Evolutionary conservation across 495 filamentous ascomycete genomes (phyloP).

Genomic region (Aspergillus funiculosus): DNA sequence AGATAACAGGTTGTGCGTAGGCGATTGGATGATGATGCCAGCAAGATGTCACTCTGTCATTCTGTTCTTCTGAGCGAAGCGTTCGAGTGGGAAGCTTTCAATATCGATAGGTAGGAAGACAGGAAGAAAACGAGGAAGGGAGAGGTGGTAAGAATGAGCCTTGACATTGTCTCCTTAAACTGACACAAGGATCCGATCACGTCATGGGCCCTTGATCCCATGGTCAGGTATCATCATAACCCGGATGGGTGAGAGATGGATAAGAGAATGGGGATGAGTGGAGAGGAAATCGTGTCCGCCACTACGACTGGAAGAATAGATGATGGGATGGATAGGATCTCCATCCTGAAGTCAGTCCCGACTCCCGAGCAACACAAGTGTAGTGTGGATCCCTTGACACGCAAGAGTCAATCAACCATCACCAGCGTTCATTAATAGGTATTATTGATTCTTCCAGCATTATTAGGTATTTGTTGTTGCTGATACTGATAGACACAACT

Average conservation of each 20-base stretch:
- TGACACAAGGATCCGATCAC: neutral
- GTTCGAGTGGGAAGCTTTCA: too few relatives aligned
- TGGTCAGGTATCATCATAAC: neutral
- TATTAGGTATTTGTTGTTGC: too few relatives aligned
- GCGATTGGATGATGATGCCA: conserved; percentile 10
- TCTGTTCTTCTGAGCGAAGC: too few relatives aligned
- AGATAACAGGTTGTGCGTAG: conserved; percentile 6
- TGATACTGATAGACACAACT: neutral
- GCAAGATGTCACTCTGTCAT: conserved; percentile 1
- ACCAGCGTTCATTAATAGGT: too few relatives aligned
- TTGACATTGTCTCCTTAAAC: too few relatives aligned
- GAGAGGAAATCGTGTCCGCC: conserved; percentile 13
- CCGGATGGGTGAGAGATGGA: neutral
- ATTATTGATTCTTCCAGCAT: too few relatives aligned
- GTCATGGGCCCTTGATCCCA: neutral
- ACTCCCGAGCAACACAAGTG: too few relatives aligned
- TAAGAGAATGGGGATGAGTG: neutral
- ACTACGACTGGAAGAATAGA: conserved; percentile 12
- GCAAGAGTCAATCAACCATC: too few relatives aligned
- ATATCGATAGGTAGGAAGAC: too few relatives aligned
- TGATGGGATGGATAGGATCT: conserved; percentile 1
- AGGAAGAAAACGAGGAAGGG: neutral
- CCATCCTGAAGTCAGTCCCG: neutral
- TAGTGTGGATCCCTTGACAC: too few relatives aligned
- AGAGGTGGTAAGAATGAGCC: neutral